phyloP scores from a whole-genome alignment of 768 basidiomycete species.

The Hygrocybe punicea region DNA sequence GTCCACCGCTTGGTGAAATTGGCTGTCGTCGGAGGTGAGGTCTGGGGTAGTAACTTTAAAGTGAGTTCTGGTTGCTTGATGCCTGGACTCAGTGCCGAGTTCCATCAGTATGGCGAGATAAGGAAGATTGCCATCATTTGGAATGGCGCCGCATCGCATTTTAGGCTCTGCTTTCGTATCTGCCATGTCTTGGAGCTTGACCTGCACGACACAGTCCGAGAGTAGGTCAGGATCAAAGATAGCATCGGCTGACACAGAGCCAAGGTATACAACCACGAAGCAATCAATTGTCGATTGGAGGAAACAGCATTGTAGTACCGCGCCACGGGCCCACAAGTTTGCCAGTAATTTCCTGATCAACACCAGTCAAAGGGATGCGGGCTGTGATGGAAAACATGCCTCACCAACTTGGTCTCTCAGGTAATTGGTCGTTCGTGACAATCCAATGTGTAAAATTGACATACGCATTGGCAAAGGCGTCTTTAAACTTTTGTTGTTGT shows the following conservation, averaged over 20 bases:
- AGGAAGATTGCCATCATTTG: slow-evolving; percentile 1
- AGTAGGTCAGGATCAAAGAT: slow-evolving; percentile 12
- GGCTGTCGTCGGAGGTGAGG: background rate
- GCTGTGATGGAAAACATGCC: background rate
- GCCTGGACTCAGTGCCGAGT: slow-evolving; percentile 2
- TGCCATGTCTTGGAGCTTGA: background rate
- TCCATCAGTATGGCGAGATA: slow-evolving; percentile 7
- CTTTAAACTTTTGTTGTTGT: background rate
- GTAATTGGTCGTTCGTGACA: slow-evolving; percentile 13
- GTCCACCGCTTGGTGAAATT: background rate
- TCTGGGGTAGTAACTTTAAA: background rate
- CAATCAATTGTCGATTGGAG: slow-evolving; percentile 15
- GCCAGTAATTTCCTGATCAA: slow-evolving; percentile 14
- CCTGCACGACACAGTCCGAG: slow-evolving; percentile 9
- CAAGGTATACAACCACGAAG: slow-evolving; percentile 12
- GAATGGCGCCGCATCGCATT: background rate
- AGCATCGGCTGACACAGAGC: slow-evolving; percentile 4
- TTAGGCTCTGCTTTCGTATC: background rate
- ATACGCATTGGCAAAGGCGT: slow-evolving; percentile 11
- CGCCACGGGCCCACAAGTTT: slow-evolving; percentile 18
- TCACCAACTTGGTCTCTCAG: slow-evolving; percentile 11
- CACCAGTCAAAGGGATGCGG: background rate
- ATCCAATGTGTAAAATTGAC: slow-evolving; percentile 24
- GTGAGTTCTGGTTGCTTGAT: background rate
- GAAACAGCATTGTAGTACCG: slow-evolving; percentile 15